Evolutionary conservation across 805 yeast genomes (phyloP).

Genomic region (Wickerhamomyces xylosicus): DNA sequence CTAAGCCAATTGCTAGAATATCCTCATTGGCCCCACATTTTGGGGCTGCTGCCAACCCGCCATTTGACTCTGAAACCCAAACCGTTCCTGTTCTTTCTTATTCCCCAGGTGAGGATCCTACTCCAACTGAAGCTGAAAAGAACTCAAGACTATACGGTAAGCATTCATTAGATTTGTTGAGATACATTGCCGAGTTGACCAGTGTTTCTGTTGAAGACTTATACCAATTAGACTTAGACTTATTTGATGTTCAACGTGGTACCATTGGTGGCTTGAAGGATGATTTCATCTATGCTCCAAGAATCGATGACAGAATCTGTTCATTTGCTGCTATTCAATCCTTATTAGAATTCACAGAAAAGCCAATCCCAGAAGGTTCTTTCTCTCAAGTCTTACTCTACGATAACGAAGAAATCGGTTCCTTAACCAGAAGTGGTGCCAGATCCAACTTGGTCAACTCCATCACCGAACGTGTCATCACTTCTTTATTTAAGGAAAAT

Average conservation of each 20-base stretch:
- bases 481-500: conserved; percentile 10
- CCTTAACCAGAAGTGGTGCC: conserved; percentile 73
- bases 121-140: conserved; percentile 50
- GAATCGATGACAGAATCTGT: conserved; percentile 79
- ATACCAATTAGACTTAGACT: conserved; percentile 63
- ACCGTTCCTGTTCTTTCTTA: conserved; percentile 74
- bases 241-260: conserved; percentile 77
- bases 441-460: conserved; percentile 65
- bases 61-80: conserved; percentile 68
- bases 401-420: conserved; percentile 81
- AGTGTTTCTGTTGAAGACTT: conserved; percentile 50
- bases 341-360: conserved; percentile 35
- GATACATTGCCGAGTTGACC: conserved; percentile 58
- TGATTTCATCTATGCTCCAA: conserved; percentile 73
- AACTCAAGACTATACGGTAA: conserved; percentile 56
- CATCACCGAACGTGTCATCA: conserved; percentile 45
- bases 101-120: conserved; percentile 25
- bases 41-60: conserved; percentile 58
- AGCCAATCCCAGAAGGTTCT: conserved; percentile 24
- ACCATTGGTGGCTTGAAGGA: conserved; percentile 64
- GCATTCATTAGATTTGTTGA: conserved; percentile 56
- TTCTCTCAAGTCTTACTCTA: conserved; percentile 56
- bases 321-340: conserved; percentile 63
- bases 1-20: conserved; percentile 66
- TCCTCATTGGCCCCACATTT: conserved; percentile 86